Conservation (phyloP, 2,329 filamentous ascomycete genomes). For the Chrysosporium keratinophilum region DNA sequence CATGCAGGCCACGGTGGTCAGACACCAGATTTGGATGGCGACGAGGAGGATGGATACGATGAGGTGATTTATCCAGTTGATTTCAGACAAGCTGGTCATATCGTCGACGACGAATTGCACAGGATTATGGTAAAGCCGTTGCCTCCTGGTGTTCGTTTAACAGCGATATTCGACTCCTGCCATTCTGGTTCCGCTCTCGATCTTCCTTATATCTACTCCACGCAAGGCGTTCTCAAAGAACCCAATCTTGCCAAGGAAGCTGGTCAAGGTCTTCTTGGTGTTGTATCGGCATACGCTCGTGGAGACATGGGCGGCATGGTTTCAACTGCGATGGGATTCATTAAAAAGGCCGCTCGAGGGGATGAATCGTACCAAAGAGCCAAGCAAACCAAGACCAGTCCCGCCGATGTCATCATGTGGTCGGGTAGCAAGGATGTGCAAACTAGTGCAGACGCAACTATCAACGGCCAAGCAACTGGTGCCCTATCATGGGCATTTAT, state of each 20-base stretch:
- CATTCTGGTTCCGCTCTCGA: constrained; percentile 58
- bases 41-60: constrained; percentile 68
- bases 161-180: constrained; percentile 59
- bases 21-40: constrained; percentile 60
- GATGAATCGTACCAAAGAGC: constrained; percentile 70
- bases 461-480: constrained; percentile 78
- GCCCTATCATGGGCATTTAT: constrained; percentile 99
- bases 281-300: constrained; percentile 67
- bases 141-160: constrained; percentile 67
- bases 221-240: constrained; percentile 58
- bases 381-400: constrained; percentile 78
- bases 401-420: constrained; percentile 96
- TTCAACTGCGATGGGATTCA: constrained; percentile 66
- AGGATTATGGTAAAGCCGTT: constrained; percentile 66
- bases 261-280: constrained; percentile 52
- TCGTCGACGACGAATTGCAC: constrained; percentile 71
- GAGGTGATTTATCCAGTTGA: constrained; percentile 73
- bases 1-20: constrained; percentile 60
- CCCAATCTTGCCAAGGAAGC: constrained; percentile 59
- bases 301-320: constrained; percentile 78
- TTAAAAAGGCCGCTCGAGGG: constrained; percentile 77
- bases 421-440: constrained; percentile 93
- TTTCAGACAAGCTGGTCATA: constrained; percentile 57
- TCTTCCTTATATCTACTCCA: constrained; percentile 57
- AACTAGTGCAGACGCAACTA: constrained; percentile 87